Evolutionary conservation across 225 moss, liverwort and hornwort species (phyloP).

Genomic region (Pseudoscleropodium purum): DNA sequence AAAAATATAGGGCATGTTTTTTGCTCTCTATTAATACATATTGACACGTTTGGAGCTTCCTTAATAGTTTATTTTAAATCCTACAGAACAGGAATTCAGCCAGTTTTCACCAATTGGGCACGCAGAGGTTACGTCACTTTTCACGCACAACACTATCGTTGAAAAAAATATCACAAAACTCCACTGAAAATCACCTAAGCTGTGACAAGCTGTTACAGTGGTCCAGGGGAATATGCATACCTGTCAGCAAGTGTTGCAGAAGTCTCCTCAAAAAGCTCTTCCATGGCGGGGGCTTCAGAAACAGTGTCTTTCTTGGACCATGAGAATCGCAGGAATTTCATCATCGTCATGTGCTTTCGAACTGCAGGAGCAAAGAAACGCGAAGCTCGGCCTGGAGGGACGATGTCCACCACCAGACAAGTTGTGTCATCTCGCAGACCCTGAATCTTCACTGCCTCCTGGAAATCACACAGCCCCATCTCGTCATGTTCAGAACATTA

Average conservation of each 20-base stretch:
- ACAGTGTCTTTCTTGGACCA: slow-evolving; percentile 4
- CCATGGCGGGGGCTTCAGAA: slow-evolving; percentile 24
- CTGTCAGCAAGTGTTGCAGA: slow-evolving; percentile 66
- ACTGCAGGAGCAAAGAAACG: slow-evolving; percentile 16
- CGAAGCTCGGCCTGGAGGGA: slow-evolving; percentile 34
- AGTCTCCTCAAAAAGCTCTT: slow-evolving; percentile 78
- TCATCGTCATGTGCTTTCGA: slow-evolving; percentile 24
- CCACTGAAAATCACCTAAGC: too few relatives aligned
- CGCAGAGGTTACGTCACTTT: too few relatives aligned
- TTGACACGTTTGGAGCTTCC: not conserved
- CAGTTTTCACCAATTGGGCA: not conserved
- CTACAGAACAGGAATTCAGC: not conserved
- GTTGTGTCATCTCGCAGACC: slow-evolving; percentile 82
- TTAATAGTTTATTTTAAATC: not conserved
- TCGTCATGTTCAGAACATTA: not conserved
- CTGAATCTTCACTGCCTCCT: slow-evolving; percentile 57
- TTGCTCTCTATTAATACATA: too few relatives aligned
- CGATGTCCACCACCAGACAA: slow-evolving; percentile 69
- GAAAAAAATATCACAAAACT: not conserved
- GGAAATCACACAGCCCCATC: not conserved
- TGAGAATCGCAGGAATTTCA: slow-evolving; percentile 30
- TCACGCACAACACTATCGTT: too few relatives aligned
- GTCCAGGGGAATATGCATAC: not conserved
- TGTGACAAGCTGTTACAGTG: not conserved
- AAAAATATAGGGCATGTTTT: not conserved